Conservation (phyloP, 306 rosid genomes). For the Elaeagnus macrophylla region DNA sequence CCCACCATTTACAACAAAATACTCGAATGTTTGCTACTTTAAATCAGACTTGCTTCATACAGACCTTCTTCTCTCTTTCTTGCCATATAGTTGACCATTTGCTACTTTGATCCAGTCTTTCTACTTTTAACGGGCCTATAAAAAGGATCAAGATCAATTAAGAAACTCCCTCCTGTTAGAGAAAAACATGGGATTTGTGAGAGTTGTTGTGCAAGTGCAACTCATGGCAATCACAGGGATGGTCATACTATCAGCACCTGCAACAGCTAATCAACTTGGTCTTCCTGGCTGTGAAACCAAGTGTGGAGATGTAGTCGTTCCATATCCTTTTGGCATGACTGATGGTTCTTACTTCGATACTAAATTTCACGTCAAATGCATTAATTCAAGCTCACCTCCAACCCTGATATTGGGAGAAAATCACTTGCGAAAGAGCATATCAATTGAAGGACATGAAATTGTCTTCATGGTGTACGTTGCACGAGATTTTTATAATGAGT, state of each 20-base stretch:
- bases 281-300: background rate
- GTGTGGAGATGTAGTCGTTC: slow-evolving; percentile 4
- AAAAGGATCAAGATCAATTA: no score
- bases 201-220: no score
- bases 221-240: background rate
- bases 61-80: no score
- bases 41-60: no score
- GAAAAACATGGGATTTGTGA: no score
- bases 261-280: background rate
- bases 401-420: background rate
- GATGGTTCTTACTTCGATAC: background rate
- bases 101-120: no score
- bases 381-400: background rate
- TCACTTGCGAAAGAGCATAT: background rate
- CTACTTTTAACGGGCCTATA: no score
- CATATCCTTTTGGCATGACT: slow-evolving; percentile 9
- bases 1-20: no score
- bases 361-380: slow-evolving; percentile 3
- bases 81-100: no score
- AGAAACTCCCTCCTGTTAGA: no score
- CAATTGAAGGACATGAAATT: background rate
- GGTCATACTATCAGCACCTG: background rate
- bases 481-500: background rate
- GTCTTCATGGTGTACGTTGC: background rate
- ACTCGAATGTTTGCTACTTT: no score